These are phyloP conservation scores for Talaromyces verruculosus DNA, from an alignment of 2,329 filamentous ascomycete genomes.

Conservation along the genomic window DNA sequence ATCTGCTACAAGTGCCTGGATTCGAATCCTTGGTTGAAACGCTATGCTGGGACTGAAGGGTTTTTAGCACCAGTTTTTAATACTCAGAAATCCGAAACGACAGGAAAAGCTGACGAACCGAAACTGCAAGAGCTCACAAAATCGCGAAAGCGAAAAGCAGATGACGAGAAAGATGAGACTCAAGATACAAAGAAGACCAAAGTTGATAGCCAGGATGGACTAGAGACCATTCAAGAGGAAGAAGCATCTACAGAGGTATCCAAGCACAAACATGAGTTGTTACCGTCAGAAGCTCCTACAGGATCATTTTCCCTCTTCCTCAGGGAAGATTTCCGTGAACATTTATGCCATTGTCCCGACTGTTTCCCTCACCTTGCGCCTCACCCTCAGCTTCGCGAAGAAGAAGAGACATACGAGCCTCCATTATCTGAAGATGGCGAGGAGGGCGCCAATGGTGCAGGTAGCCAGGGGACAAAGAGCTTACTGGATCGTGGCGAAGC, in stretches of 20 bases:
- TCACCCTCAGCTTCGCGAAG: slow-evolving; percentile 82
- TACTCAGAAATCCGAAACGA: slow-evolving; percentile 17
- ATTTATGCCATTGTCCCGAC: slow-evolving; percentile 76
- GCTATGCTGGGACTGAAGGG: slow-evolving; percentile 74
- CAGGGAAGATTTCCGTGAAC: slow-evolving; percentile 72
- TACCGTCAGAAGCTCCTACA: slow-evolving; percentile 56
- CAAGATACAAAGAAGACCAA: slow-evolving; percentile 50
- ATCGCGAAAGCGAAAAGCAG: slow-evolving; percentile 67
- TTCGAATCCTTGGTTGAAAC: slow-evolving; percentile 86
- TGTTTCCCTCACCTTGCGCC: slow-evolving; percentile 73
- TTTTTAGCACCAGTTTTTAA: slow-evolving; percentile 73
- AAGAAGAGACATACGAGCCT: slow-evolving; percentile 92
- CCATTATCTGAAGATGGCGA: slow-evolving; percentile 66
- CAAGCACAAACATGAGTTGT: slow-evolving; percentile 61
- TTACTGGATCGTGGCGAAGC: slow-evolving; percentile 90
- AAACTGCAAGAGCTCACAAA: slow-evolving; percentile 25
- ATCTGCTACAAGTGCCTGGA: slow-evolving; percentile 94
- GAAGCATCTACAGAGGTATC: slow-evolving; percentile 27
- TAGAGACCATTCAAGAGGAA: slow-evolving; percentile 34
- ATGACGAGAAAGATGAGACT: slow-evolving; percentile 45
- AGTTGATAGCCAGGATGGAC: slow-evolving; percentile 33
- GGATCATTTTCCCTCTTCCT: slow-evolving; percentile 79
- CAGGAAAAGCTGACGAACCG: slow-evolving; percentile 21
- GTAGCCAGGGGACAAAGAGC: slow-evolving; percentile 72
- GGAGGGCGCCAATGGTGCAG: slow-evolving; percentile 50